Base-by-base conservation (phyloP, 1,284 basidiomycete genomes). In the Mycena sp. region DNA sequence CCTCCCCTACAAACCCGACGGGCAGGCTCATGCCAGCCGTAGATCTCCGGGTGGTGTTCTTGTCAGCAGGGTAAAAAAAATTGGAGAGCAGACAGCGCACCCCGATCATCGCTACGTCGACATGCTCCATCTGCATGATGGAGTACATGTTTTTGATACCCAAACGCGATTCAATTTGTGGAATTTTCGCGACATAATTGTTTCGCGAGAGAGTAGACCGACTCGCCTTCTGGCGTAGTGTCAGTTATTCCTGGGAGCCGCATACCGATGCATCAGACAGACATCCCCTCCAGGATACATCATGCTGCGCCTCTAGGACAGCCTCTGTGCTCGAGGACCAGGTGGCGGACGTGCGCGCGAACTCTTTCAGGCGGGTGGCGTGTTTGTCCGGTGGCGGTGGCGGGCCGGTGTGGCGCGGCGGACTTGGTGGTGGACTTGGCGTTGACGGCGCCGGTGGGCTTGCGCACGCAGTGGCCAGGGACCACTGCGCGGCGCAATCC, bases 101-200 rank as follows among this genome's bases (percentile, higher is more conserved):
- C 54, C 65, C 61, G 23, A 67, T 64, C 65, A 67, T 67, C 21
- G 61, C 45, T 14, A 54, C 61, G 45, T 63, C 58, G 14, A 64
- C 62, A 21, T 58, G 30, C 19, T 54, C 49, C 58, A 64, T 57
- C 35, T 41, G 28, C 53, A 61, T 58, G n/a, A 67, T 61, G 17
- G 44, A 12, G 14, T 54, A 61, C 16, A 67, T 58, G 46, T 67
- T 63, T 35, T 37, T 16, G 54, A 67, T 63, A 9, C 65, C 65
- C 1, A 51, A 21, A 16, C 57, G 53, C 11, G 65, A 63, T 25
- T 67, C 65, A 14, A 67, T 43, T 35, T 64, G 65, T 19, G 65
- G 58, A 40, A 67, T 67, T 38, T 61, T 61, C 4, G 65, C 58
- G 50, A 64, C 23, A 43, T 64, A 50, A 23, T 67, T 57, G 58